These are phyloP conservation scores for Paspalum notatum DNA, from an alignment of 176 grass and related monocot species.

Conservation along the genomic window DNA sequence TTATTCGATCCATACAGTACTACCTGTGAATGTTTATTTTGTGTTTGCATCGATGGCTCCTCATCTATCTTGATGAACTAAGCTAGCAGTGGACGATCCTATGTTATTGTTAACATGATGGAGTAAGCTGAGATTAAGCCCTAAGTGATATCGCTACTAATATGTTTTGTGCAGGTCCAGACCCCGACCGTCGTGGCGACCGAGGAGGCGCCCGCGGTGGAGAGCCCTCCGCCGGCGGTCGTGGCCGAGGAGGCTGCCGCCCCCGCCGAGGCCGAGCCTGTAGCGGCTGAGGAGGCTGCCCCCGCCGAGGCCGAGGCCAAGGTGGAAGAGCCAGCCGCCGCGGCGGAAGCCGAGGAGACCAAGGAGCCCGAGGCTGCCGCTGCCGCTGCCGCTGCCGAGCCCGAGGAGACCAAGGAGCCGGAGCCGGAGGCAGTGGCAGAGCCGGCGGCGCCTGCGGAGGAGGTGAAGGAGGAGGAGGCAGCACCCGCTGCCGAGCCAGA, in stretches of 20 bases:
- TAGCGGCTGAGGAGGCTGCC: conserved; percentile 5
- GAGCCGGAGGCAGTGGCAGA: conserved; percentile 28
- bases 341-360: neutral
- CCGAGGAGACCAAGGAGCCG: neutral
- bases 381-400: neutral
- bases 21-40: neutral
- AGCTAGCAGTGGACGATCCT: neutral
- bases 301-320: conserved; percentile 24
- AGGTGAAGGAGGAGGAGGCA: conserved; percentile 4
- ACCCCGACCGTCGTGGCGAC: conserved; percentile 48
- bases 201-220: conserved; percentile 45
- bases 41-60: neutral
- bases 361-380: conserved; percentile 15
- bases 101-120: neutral
- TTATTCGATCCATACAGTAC: neutral
- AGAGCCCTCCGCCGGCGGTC: conserved; percentile 5
- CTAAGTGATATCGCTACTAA: neutral
- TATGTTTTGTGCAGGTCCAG: conserved; percentile 53
- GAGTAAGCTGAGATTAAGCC: neutral
- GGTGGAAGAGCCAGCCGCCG: neutral
- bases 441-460: neutral
- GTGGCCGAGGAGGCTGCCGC: conserved; percentile 31
- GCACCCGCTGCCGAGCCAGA: conserved; percentile 31
- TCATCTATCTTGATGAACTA: neutral
- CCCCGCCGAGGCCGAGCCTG: conserved; percentile 36